These are phyloP conservation scores for Pseudonitzschia delicatissima DNA, from an alignment of 108 stramenopile species.

Conservation along the genomic window DNA sequence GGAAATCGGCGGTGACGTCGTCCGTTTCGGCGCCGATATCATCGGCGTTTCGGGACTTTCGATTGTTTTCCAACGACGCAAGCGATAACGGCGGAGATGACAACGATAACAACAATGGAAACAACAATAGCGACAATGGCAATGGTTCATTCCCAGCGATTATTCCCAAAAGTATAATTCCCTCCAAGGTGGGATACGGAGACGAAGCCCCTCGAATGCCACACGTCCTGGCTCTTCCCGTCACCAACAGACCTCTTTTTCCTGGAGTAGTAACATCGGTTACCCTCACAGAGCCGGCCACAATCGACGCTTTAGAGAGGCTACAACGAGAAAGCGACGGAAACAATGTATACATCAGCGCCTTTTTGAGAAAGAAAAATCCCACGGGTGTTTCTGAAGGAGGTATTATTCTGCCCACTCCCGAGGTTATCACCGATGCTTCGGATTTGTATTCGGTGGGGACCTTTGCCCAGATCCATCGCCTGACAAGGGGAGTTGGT, in stretches of 20 bases:
- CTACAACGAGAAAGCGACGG: conserved; percentile 29
- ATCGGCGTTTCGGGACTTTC: neutral
- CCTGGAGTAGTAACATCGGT: conserved; percentile 77
- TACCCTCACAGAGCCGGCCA: conserved; percentile 69
- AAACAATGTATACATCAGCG: conserved; percentile 57
- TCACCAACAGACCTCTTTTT: conserved; percentile 72
- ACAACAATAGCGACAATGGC: conserved; percentile 25
- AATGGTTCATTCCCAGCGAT: conserved; percentile 1
- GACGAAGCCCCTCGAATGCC: conserved; percentile 83
- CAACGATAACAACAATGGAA: conserved; percentile 9
- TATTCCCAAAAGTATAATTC: conserved; percentile 10
- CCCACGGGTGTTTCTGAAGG: conserved; percentile 67
- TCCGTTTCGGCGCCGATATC: neutral
- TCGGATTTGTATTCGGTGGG: conserved; percentile 75
- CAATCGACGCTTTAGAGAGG: conserved; percentile 73
- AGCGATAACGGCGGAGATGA: neutral
- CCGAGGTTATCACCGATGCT: conserved; percentile 73
- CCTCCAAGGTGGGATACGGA: conserved; percentile 50
- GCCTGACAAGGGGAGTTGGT: conserved; percentile 45
- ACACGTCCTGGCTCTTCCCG: conserved; percentile 76
- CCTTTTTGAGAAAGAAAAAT: conserved; percentile 72
- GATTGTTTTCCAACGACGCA: neutral
- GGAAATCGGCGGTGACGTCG: neutral
- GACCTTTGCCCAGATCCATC: conserved; percentile 84
- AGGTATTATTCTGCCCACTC: conserved; percentile 54